Base-by-base conservation (phyloP, 805 yeast genomes). In the Candida maltosa region DNA sequence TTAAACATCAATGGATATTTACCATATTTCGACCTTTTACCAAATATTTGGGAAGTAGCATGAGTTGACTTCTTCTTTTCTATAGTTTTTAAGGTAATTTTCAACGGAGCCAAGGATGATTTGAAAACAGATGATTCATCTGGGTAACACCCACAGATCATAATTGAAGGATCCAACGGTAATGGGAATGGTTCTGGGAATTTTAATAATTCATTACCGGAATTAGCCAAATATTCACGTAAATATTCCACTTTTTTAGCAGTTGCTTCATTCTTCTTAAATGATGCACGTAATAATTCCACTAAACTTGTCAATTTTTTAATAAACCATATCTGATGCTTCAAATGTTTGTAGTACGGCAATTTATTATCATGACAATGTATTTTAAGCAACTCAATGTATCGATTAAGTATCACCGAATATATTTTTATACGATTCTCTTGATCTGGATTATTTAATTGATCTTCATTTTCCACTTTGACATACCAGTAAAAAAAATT, bases 401-500 rank as follows among this genome's bases (percentile, higher is more conserved):
- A 69, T 35, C 62, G 65, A 47, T 66, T 65, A 31, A 66, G 48
- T 8, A 65, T 56, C 5, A 53, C 43, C 2, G 65, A 47, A 45
- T 60, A 67, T 14, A 67, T 63, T 42, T 41, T 18, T 45, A 28
- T 20, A 23, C 25, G 11, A 4, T 4, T 6, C 12, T 15, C 21
- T 19, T 11, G 14, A 5, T 45, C 18, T 38, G 41, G 34, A 15
- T 30, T 24, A 37, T 44, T 44, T 7, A 64, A 41, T 40, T 66
- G 69, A 38, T 86, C 96, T 48, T 83, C 87, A 20, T 83, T 75
- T 51, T 91, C 97, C 2, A 94, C 95, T 44, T 80, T 82, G 33
- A 93, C 73, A 52, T 83, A 87, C 97, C 98, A 93, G 56, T 87
- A 89, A 41, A 94, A 78, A 51, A 75, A 87, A 51, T 81, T 88